A percentile compares a stretch with the other conserved stretches of the same genome.
These are phyloP conservation scores for Xylariaceae sp. DNA, from an alignment of 2,329 filamentous ascomycete genomes.

Conservation along the genomic window DNA sequence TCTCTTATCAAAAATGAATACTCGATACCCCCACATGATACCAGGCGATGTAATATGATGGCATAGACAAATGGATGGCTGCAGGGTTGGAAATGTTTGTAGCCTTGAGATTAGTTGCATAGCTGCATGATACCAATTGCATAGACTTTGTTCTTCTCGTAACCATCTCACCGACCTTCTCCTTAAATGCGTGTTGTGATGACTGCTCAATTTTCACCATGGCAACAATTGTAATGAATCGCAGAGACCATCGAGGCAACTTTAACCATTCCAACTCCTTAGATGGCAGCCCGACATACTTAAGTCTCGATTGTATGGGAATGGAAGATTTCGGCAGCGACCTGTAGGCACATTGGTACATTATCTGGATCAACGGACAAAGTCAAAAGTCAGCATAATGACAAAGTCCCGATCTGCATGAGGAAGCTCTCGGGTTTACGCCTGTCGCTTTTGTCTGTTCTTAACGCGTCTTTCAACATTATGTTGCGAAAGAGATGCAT, in stretches of 20 bases:
- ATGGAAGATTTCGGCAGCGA: too few species aligned
- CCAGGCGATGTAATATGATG: slow-evolving; percentile 17
- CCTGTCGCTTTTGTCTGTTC: not conserved
- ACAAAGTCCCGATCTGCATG: not conserved
- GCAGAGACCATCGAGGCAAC: too few species aligned
- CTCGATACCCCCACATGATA: slow-evolving; percentile 20
- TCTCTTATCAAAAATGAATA: slow-evolving; percentile 9
- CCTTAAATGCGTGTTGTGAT: not conserved
- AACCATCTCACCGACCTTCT: not conserved
- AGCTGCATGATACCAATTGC: slow-evolving; percentile 22
- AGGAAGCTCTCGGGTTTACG: not conserved
- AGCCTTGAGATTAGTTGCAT: slow-evolving; percentile 9
- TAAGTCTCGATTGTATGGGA: too few species aligned
- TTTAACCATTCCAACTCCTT: too few species aligned
- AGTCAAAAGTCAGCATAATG: too few species aligned
- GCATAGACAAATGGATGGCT: slow-evolving; percentile 1
- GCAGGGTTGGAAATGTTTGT: slow-evolving; percentile 7
- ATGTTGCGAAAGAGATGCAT: not conserved
- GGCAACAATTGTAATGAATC: not conserved
- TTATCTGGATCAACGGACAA: too few species aligned
- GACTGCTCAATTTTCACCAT: too few species aligned
- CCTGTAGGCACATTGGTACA: too few species aligned
- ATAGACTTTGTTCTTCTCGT: slow-evolving; percentile 16
- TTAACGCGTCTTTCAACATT: not conserved
- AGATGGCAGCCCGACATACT: too few species aligned